A percentile compares a stretch with the other conserved stretches of the same genome.
Evolutionary conservation across 83 land plant genomes (phyloP).

Genomic region (Picea abies): DNA sequence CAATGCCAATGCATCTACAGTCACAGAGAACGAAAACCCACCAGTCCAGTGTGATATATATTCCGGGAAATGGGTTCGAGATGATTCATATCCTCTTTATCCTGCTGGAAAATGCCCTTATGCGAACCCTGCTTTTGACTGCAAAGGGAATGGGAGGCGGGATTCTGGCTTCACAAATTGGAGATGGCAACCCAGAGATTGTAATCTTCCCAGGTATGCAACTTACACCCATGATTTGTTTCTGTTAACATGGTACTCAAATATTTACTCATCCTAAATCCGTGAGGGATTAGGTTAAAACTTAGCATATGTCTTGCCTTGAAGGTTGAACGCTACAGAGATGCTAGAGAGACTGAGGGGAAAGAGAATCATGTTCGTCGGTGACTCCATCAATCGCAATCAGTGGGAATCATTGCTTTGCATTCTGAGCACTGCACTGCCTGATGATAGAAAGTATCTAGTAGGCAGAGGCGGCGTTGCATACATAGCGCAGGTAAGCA

Average conservation of each 20-base stretch:
- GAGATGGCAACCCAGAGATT: not conserved
- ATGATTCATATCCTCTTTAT: slow-evolving; percentile 52
- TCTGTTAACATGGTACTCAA: not conserved
- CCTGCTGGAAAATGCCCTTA: slow-evolving; percentile 40
- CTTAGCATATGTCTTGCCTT: not conserved
- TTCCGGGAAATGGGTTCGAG: slow-evolving; percentile 49
- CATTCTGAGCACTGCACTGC: slow-evolving; percentile 15
- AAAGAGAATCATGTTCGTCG: slow-evolving; percentile 19
- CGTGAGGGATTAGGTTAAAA: not conserved
- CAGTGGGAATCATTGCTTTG: slow-evolving; percentile 41
- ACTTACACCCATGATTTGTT: not conserved
- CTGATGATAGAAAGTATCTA: not conserved
- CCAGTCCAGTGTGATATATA: slow-evolving; percentile 33
- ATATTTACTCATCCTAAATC: not conserved
- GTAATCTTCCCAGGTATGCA: not conserved
- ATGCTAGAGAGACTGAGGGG: slow-evolving; percentile 25
- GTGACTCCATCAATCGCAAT: slow-evolving; percentile 30
- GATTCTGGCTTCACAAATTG: not conserved
- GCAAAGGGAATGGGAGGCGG: slow-evolving; percentile 12
- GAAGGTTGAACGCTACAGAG: slow-evolving; percentile 20
- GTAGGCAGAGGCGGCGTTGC: not conserved
- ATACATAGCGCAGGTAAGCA: not conserved
- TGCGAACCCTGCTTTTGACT: slow-evolving; percentile 1
- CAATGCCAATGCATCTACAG: no score
- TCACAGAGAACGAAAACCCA: not conserved